A percentile compares a stretch with the other conserved stretches of the same genome.
Evolutionary conservation across 495 filamentous ascomycete species (phyloP).

Genomic region (Parmelia sp.): DNA sequence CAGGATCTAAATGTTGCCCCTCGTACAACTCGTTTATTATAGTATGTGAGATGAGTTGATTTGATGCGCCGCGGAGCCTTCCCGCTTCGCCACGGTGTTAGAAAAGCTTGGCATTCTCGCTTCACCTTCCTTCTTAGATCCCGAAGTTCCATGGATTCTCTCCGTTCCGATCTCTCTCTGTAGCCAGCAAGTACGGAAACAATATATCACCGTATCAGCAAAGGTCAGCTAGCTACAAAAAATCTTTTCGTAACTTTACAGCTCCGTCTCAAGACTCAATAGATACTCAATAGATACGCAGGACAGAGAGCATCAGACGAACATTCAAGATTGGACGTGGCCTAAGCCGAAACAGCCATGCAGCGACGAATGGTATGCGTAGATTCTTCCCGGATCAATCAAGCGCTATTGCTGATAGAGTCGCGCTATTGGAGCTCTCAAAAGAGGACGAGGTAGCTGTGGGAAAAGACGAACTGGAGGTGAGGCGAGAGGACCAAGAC

Average conservation of each 20-base stretch:
- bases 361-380: conserved; percentile 27
- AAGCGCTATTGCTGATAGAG: not conserved
- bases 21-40: too few relatives aligned
- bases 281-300: not conserved
- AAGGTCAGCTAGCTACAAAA: not conserved
- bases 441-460: conserved; percentile 78
- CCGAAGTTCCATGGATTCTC: too few relatives aligned
- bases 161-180: not conserved
- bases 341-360: too few relatives aligned
- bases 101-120: not conserved
- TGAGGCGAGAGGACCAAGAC: conserved; percentile 93
- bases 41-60: too few relatives aligned
- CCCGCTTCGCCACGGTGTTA: not conserved
- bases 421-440: conserved; percentile 74
- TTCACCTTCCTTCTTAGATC: not conserved
- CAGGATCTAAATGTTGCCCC: too few relatives aligned
- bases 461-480: conserved; percentile 74
- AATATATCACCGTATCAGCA: not conserved
- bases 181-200: not conserved
- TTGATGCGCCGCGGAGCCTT: not conserved
- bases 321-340: too few relatives aligned
- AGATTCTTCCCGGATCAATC: not conserved
- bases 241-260: not conserved
- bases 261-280: too few relatives aligned
- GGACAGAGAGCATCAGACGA: too few relatives aligned